Base-by-base conservation (phyloP, 495 filamentous ascomycete genomes). In the Daldinia loculata region DNA sequence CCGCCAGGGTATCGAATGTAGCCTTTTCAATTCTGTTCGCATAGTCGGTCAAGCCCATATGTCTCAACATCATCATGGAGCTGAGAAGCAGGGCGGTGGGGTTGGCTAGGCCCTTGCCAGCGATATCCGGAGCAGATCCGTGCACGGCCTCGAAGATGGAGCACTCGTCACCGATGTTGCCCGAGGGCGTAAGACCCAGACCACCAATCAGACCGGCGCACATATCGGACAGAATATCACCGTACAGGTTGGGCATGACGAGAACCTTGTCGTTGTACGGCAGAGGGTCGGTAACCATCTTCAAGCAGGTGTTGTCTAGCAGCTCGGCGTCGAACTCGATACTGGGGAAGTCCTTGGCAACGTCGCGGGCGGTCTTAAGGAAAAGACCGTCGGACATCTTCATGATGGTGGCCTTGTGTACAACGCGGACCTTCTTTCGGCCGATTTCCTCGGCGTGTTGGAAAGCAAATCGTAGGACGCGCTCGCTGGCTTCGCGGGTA, bases 361-460 rank as follows among this genome's bases (percentile, higher is more conserved):
- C 85, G 27, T 93, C 86, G 34, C 89, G 84, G 74, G 93, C 96
- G 59, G 88, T 91, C 81, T 87, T 91, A 65, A 98, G 86, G 90
- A 99, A 99, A 56, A 99, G 92, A 83, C 95, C 95, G 82, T 99
- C 95, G 81, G 88, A 91, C 96, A 98, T 98, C 90, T 99, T 99
- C 95, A 98, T 98, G 86, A 98, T 99, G 76, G 96, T 99, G 76
- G 95, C 95, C 89, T 98, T 98, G 89, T 98, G 95, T 58, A 98
- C 95, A 41, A 91, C 95, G 70, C 95, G 92, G 67, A 99, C 95
- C 89, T 98, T 97, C 79, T 89, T 92, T 86, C 91, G 91, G 77
- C 93, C 92, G 70, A 98, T 92, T 57, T 92, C 87, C 80, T 94
- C 86, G 74, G 95, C 95, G 77, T 98, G 93, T 82, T 98, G 94